These are phyloP conservation scores for Casuarina equisetifolia DNA, from an alignment of 306 rosid species.

Conservation along the genomic window DNA sequence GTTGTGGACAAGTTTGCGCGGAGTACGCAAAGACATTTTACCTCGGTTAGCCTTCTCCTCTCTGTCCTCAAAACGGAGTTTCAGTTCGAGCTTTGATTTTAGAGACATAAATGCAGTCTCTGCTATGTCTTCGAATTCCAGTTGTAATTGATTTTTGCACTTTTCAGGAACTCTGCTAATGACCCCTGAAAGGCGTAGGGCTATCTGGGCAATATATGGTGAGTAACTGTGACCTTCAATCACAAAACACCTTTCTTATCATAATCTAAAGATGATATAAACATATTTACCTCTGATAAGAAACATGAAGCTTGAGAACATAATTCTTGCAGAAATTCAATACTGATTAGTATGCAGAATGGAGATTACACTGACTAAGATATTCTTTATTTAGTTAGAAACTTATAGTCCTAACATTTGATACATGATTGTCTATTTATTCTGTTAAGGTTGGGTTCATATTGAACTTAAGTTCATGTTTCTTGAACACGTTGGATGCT, in stretches of 20 bases:
- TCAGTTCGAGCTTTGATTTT: constrained; percentile 20
- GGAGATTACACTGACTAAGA: background rate
- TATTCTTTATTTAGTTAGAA: background rate
- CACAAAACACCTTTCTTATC: constrained; percentile 4
- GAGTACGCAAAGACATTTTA: constrained; percentile 67
- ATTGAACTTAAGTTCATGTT: background rate
- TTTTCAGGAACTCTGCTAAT: constrained; percentile 73
- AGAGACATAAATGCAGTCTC: constrained; percentile 3
- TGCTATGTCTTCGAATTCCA: constrained; percentile 15
- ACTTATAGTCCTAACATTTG: background rate
- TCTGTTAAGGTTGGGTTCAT: background rate
- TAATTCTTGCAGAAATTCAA: no score
- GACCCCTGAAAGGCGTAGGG: constrained; percentile 80
- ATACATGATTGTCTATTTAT: background rate
- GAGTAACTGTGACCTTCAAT: constrained; percentile 35
- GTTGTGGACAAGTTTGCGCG: constrained; percentile 60
- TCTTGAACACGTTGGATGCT: background rate
- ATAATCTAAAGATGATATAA: background rate
- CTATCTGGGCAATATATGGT: constrained; percentile 94
- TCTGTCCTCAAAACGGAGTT: constrained; percentile 38
- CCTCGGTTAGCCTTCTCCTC: constrained; percentile 56
- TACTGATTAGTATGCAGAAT: background rate
- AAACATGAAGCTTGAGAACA: constrained; percentile 1
- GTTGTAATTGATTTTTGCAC: constrained; percentile 21
- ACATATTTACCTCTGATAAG: constrained; percentile 3